A percentile compares a stretch with the other conserved stretches of the same genome.
These are phyloP conservation scores for Jamesozyma jinghongensis DNA, from an alignment of 805 yeast species.

Conservation along the genomic window DNA sequence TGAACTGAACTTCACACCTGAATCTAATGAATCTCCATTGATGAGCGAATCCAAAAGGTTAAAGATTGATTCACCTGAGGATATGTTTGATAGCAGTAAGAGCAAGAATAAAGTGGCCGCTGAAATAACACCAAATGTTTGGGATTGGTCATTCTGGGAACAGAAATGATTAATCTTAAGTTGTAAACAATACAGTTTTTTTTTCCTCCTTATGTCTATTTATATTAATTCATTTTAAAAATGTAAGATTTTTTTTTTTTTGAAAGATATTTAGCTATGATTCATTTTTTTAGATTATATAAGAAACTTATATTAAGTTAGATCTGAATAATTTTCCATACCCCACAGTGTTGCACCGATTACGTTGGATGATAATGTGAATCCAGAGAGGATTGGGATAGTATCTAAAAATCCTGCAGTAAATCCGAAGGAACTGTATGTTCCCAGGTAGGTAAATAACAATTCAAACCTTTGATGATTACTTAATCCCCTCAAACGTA, in stretches of 20 bases:
- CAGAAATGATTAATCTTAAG: no score
- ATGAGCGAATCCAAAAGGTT: constrained; percentile 30
- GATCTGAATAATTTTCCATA: constrained; percentile 6
- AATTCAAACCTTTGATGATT: constrained; percentile 16
- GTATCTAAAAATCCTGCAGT: constrained; percentile 22
- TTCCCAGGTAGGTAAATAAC: constrained; percentile 22
- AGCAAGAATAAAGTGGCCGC: constrained; percentile 3
- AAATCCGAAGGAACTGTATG: constrained; percentile 26
- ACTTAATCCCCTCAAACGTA: constrained; percentile 15
- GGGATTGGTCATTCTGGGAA: neutral
- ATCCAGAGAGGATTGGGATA: constrained; percentile 23
- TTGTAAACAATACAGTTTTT: neutral
- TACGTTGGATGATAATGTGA: constrained; percentile 18
- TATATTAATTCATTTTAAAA: no score
- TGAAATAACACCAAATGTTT: neutral
- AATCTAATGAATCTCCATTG: constrained; percentile 16
- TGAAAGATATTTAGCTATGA: no score
- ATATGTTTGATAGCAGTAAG: constrained; percentile 18
- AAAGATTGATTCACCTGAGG: constrained; percentile 30
- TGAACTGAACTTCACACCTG: constrained; percentile 16
- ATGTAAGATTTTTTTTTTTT: no score
- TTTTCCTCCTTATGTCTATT: no score
- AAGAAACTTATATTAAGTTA: no score
- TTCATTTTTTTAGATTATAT: no score
- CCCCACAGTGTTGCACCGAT: constrained; percentile 22